Evolutionary conservation across 2,329 filamentous ascomycete genomes (phyloP).

Genomic region (Pezizomycotina sp.): DNA sequence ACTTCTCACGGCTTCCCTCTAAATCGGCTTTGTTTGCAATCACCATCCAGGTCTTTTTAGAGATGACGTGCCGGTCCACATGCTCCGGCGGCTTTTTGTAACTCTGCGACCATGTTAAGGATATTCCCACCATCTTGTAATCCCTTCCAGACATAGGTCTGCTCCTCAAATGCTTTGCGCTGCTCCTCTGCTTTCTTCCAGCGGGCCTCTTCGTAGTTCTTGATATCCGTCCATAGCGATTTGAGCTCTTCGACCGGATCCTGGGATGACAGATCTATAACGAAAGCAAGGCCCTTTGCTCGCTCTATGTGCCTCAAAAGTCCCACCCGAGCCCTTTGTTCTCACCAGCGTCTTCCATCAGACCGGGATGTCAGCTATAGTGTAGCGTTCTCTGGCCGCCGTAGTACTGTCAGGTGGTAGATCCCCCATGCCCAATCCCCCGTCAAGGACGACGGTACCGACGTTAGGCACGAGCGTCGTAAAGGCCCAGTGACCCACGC

Average conservation of each 20-base stretch:
- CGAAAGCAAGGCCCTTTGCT: conserved; percentile 81
- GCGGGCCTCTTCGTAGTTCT: conserved; percentile 47
- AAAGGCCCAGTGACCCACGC: conserved; percentile 90
- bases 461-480: conserved; percentile 92
- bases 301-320: conserved; percentile 91
- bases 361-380: conserved; percentile 89
- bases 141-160: no score
- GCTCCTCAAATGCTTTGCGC: conserved; percentile 12
- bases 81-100: conserved; percentile 32
- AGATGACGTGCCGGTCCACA: conserved; percentile 49
- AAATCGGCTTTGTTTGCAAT: conserved; percentile 86
- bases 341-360: conserved; percentile 82
- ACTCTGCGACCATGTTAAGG: conserved; percentile 6
- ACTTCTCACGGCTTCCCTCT: conserved; percentile 58
- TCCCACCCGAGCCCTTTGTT: conserved; percentile 81
- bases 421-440: conserved; percentile 28
- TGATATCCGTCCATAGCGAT: conserved; percentile 77
- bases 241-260: conserved; percentile 65
- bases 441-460: conserved; percentile 81
- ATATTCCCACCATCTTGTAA: no score
- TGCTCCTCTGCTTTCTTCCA: conserved; percentile 22
- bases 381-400: conserved; percentile 36
- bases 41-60: conserved; percentile 93
- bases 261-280: conserved; percentile 66
- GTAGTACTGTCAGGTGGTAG: conserved; percentile 30